These are phyloP conservation scores for Agroathelia rolfsii DNA, from an alignment of 1,284 basidiomycete species.

Conservation along the genomic window DNA sequence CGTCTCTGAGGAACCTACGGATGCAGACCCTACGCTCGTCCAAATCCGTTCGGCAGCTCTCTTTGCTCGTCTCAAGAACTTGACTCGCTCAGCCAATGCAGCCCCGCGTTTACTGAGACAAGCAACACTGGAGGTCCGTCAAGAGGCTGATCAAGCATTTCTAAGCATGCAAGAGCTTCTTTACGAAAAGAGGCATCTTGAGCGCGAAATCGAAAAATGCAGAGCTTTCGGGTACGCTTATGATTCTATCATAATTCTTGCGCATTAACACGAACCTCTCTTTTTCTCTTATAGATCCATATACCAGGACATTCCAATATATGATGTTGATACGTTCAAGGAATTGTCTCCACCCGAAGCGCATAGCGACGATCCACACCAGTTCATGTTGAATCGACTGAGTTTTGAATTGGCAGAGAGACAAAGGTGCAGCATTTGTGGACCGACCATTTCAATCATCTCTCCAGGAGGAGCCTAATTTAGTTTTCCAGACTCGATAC, in stretches of 20 bases:
- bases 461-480: conserved; percentile 4
- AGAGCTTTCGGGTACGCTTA: conserved; percentile 81
- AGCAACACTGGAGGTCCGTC: conserved; percentile 60
- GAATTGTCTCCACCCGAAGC: conserved; percentile 57
- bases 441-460: conserved; percentile 13
- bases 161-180: conserved; percentile 72
- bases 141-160: conserved; percentile 77
- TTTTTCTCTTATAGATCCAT: conserved; percentile 42
- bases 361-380: conserved; percentile 56
- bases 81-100: conserved; percentile 63
- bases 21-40: conserved; percentile 40
- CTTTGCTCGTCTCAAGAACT: conserved; percentile 62
- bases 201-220: conserved; percentile 80
- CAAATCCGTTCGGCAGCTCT: conserved; percentile 62
- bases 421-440: conserved; percentile 57
- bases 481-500: conserved; percentile 47
- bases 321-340: conserved; percentile 55
- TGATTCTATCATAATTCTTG: conserved; percentile 28
- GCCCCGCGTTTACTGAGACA: conserved; percentile 62
- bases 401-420: conserved; percentile 76
- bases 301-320: conserved; percentile 71
- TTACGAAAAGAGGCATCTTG: conserved; percentile 76
- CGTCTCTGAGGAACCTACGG: conserved; percentile 33
- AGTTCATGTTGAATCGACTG: conserved; percentile 72
- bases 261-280: conserved; percentile 8